Evolutionary conservation across 768 basidiomycete species (phyloP), one percentile per base, ranked within the genome.

Genomic region (Strobilomyces confusus): DNA sequence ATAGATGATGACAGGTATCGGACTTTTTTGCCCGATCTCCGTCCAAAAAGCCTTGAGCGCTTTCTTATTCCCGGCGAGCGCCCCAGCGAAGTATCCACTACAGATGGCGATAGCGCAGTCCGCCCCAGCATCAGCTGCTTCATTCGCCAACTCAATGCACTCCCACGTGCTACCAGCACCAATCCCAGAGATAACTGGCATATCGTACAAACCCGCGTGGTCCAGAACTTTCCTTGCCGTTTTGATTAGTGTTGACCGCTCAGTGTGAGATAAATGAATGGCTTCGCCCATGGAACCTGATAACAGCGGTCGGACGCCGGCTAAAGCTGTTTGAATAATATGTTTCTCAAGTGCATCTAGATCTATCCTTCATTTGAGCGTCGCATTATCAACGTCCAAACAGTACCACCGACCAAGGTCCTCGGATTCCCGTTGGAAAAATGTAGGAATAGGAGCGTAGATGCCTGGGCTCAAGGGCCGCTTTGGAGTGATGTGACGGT

Each of bases 281-380:
- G 88, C 91, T 67, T 95, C 92, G 59, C 92, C 86, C 89, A 89
- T 89, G 5, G 89, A 87, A 17, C 92, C 92, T 32, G 83, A 78
- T 46, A 92, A 73, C 56, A 95, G 73, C 15, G 87, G 87, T 9
- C 73, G 79, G 58, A 90, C 84, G 23, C 88, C 88, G 13, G 82
- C 84, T 45, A 72, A 71, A 9, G 87, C 89, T 44, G 83, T 72
- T 41, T 76, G 77, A 49, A 80, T 72, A 41, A 90, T 76, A 71
- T 92, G 91, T 9, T 73, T 69, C 63, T 84, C 77, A 61, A 93
- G 87, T 0, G 86, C 69, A 14, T 76, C 74, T 32, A 93, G 66
- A 70, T 94, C 92, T 56, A 44, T 46, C 37, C 40, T 46, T 38
- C 20, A 36, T 17, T 15, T 64, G 14, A 56, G 55, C 38, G 45